Evolutionary conservation across 768 basidiomycete genomes (phyloP), one percentile per base, ranked within the genome.

Genomic region (Mycena haematopus): DNA sequence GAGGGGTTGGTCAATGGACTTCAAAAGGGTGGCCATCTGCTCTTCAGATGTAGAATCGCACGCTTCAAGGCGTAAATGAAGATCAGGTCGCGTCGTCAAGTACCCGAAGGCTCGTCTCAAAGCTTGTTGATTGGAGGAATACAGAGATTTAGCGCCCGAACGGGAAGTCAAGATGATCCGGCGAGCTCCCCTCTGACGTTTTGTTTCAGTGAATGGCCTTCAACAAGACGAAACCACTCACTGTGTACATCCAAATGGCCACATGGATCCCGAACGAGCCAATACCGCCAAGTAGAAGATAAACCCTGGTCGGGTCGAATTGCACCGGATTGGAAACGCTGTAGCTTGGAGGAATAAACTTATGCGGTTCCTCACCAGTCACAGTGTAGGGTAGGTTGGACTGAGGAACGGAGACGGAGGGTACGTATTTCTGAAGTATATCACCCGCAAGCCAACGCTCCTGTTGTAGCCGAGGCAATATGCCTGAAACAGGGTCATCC

Each of bases 241-340:
- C 80, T 70, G 75, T 55, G 62, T 80, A 80, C 76, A 82, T 76
- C 74, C 76, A 80, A 21, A 77, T 51, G 9, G 80, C 79, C 22
- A 78, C 61, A 24, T 77, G 74, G 15, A 74, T 51, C 1, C 80
- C 80, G 11, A 81, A 60, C 10, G 72, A 71, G 2, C 79, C 77
- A 31, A 80, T 74, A 11, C 79, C 79, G n/a, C 79, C 79, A 11
- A 80, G 45, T 7, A 80, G 69, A 6, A 80, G 31, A 56, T 81
- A 80, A 29, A 19, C n/a, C 46, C 45, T 38, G 27, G 19, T 47
- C 21, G 29, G 33, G 13, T 70, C 63, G 60, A 80, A 75, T 13
- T 21, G 27, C 10, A 33, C 21, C 9, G 46, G 31, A 24, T 24
- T 6, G 19, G 73, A 42, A 14, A 55, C 25, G 36, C 31, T 8